Base-by-base conservation (phyloP, 2,329 filamentous ascomycete genomes). In the Hirsutella rhossiliensis region DNA sequence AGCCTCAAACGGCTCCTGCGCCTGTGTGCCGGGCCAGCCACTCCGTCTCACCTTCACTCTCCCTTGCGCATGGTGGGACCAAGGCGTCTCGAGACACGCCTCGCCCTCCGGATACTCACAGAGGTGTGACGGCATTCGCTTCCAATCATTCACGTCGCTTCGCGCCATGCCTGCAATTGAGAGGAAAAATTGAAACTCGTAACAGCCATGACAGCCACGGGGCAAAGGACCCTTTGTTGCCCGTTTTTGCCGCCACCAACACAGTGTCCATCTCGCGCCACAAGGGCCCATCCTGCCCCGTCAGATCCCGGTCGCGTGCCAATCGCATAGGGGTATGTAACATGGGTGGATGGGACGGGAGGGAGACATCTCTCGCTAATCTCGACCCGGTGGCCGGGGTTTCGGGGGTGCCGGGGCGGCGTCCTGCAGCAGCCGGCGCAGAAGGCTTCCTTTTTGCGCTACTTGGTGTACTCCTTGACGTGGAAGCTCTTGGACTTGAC, bases 401-500 rank as follows among this genome's bases (percentile, higher is more conserved):
- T n/a, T n/a, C 15, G 34, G n/a, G 34, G n/a, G 34, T 15, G 17
- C 12, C 9, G 34, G 15, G 9, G 17, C n/a, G 6, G 34, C 18
- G 18, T 37, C 8, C 15, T 31, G 30, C 30, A 20, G 19, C 18
- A 34, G 23, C 23, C 23, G 23, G 23, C 23, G 40, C 23, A 29
- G 34, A 15, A 17, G 34, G 15, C 34, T 17, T 36, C 34, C n/a
- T 15, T 11, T 15, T 27, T 18, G 12, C n/a, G 34, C 54, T 69
- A 78, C 65, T 80, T 80, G 38, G 78, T 77, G 56, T 81, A 80
- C 50, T 94, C 80, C 69, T 96, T 96, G 61, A 96, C 62, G 64
- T 97, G 90, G 63, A 84, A 94, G 71, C 86, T 95, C 80, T 96
- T 96, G 56, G 95, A 74, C 73, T 92, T 94, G 59, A 94, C 83